Evolutionary conservation across 106 monocot species (phyloP), one percentile per base, ranked within the genome.

Genomic region (Dendrobium catenatum): DNA sequence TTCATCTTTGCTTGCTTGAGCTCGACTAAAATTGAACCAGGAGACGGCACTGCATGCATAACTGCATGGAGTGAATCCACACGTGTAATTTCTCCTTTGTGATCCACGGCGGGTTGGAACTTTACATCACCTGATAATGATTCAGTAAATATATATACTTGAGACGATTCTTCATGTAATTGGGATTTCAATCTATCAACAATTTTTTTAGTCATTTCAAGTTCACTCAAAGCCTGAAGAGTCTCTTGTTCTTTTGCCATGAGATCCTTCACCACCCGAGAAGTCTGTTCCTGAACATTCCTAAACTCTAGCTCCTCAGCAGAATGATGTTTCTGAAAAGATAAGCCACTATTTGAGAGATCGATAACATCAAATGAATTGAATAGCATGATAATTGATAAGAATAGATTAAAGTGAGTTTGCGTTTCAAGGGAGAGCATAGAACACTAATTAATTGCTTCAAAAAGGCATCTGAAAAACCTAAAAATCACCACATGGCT

Each of bases 1-100:
- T 90, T 96, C 68, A 86, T 5, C 83, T 92, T 96, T 46, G 96
- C 96, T 85, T 88, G 89, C 84, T 94, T 87, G 58, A 96, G 78
- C 75, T 94, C 88, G 81, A 84, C 70, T 49, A 92, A 73, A 27
- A 92, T 89, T 18, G 76, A 77, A 16, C 80, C 70, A 10, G 91
- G 86, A 82, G 86, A 83, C 82, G 83, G 88, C 46, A 46, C 9
- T 46, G 46, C 8, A 6, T 5, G 8, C n/a, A 29, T 51, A 15
- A 15, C 73, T 16, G 40, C 40, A 73, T 73, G 75, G n/a, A 47
- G 7, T 20, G 46, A 75, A 47, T 75, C 6, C 5, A 75, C 42
- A 43, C 46, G 15, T 13, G 82, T 19, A 31, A 6, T 22, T 24
- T 79, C 70, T 51, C 82, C 86, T 20, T 88, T 80, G 24, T n/a